Conservation (phyloP, 129 eudicot species). For the Apium graveolens region DNA sequence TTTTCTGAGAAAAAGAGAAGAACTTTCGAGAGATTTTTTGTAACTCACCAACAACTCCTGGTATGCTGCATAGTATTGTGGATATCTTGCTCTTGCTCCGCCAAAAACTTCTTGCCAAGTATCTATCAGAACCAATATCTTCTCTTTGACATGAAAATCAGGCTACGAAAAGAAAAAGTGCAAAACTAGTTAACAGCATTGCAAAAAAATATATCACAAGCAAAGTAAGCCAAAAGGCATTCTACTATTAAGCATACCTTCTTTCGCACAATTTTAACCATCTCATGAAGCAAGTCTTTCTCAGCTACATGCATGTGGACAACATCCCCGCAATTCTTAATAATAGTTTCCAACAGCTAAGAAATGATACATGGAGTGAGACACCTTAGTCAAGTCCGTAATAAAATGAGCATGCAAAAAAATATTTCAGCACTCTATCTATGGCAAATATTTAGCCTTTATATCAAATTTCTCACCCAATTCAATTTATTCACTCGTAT, state of each 20-base stretch:
- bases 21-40: neutral
- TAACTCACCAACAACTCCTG: constrained; percentile 75
- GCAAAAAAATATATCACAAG: neutral
- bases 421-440: neutral
- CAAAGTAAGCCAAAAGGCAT: constrained; percentile 8
- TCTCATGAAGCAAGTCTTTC: constrained; percentile 78
- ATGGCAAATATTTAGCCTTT: neutral
- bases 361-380: constrained; percentile 12
- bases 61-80: constrained; percentile 78
- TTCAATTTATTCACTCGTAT: neutral
- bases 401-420: neutral
- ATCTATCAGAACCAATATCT: constrained; percentile 71
- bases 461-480: neutral
- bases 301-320: constrained; percentile 95
- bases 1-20: neutral
- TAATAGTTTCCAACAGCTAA: constrained; percentile 74
- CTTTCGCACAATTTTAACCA: constrained; percentile 78
- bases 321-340: constrained; percentile 85
- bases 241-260: constrained; percentile 37
- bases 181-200: neutral
- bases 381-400: constrained; percentile 2
- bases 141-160: constrained; percentile 83
- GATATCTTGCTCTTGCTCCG: constrained; percentile 84
- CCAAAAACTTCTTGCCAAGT: constrained; percentile 98
- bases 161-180: constrained; percentile 39